Evolutionary conservation across 2,329 filamentous ascomycete species (phyloP).

Genomic region (Colletotrichum salicis): DNA sequence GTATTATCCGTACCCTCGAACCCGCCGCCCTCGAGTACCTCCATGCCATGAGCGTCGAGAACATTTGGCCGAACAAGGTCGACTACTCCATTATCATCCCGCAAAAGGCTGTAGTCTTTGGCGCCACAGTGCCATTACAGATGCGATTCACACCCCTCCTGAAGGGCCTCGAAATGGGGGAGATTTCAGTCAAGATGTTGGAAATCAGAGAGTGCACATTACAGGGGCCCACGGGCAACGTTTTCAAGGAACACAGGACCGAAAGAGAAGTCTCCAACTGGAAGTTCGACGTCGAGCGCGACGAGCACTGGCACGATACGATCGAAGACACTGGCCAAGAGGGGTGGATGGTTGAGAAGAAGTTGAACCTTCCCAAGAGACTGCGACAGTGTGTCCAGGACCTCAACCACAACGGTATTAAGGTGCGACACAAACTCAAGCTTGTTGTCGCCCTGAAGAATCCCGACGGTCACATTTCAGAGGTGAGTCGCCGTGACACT

Average conservation of each 20-base stretch:
- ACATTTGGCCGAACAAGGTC: conserved; percentile 97
- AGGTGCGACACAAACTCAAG: conserved; percentile 91
- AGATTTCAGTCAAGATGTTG: conserved; percentile 81
- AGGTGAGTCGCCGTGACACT: conserved; percentile 62
- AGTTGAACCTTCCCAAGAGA: conserved; percentile 79
- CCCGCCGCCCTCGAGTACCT: conserved; percentile 80
- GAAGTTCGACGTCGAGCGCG: conserved; percentile 64
- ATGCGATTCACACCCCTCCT: conserved; percentile 89
- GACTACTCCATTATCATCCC: conserved; percentile 95
- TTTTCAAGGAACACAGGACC: conserved; percentile 67
- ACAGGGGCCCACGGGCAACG: conserved; percentile 56
- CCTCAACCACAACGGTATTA: conserved; percentile 88
- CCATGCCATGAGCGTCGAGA: conserved; percentile 94
- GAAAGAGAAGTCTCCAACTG: conserved; percentile 72
- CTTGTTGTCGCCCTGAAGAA: conserved; percentile 92
- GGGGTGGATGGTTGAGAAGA: conserved; percentile 71
- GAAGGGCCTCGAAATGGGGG: conserved; percentile 88
- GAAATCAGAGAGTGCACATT: conserved; percentile 79
- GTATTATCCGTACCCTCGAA: conserved; percentile 81
- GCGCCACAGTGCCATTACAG: conserved; percentile 84
- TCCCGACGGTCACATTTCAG: conserved; percentile 92
- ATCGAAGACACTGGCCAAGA: conserved; percentile 75
- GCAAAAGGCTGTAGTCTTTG: conserved; percentile 93
- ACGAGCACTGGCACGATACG: conserved; percentile 75
- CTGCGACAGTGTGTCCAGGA: conserved; percentile 89